Evolutionary conservation across 139 green algal species (phyloP), one percentile per base, ranked within the genome.

Genomic region (Astrephomene gubernaculifera): DNA sequence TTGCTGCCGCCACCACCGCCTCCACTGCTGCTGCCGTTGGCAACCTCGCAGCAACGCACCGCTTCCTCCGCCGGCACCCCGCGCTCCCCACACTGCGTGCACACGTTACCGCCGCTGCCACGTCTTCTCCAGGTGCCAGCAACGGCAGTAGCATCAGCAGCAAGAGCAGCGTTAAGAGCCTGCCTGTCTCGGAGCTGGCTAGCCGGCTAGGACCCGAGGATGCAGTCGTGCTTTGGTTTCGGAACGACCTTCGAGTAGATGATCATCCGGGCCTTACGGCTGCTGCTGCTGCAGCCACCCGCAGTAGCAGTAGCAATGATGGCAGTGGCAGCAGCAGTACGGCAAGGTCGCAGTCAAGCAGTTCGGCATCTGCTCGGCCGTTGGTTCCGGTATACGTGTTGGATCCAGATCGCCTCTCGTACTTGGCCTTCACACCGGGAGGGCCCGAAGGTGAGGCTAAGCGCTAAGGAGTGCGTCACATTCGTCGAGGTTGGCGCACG

Each of bases 191-290:
- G 4, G 76, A 83, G 60, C 76, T 83, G 17, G 38, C 60, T 10
- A 21, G 39, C 27, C 6, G 39, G 4, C 39, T 43, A 29, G 70
- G 70, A 9, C 8, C 38, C 17, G n/a, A 10, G 19, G 79, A 31
- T 27, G 54, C 74, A 22, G 54, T 83, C 49, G 45, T 96, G 67
- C n/a, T 97, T 5, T 97, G 92, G 95, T 94, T 94, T 64, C 97
- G 96, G 82, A 84, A 91, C n/a, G 95, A 97, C 86, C 83, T 97
- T 31, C 89, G 95, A 0, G 35, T 95, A 0, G 95, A 98, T 60
- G 95, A 97, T 70, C 95, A 97, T 82, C 91, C 94, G 2, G 95
- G 95, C 22, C 78, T 97, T 24, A 43, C 88, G 22, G 54, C 70
- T 2, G 91, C 91, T 5, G 86, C 72, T 1, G 60, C 14, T 36